Evolutionary conservation across 2,329 filamentous ascomycete species (phyloP), one percentile per base, ranked within the genome.

Genomic region (Pseudogymnoascus sp.): DNA sequence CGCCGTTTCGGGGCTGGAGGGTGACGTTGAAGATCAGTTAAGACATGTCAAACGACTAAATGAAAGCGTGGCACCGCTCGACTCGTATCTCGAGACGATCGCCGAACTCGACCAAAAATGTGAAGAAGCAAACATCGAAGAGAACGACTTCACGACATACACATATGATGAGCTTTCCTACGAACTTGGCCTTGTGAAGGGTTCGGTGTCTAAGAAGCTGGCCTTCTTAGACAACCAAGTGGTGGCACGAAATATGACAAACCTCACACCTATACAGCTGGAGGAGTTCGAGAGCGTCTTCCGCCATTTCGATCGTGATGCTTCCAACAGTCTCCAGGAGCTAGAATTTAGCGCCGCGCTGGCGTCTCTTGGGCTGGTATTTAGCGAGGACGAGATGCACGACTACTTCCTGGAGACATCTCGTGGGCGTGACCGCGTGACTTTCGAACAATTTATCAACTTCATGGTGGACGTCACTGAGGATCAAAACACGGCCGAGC

Each of bases 381-480:
- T 97, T 72, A 95, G 96, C 68, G 95, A 97, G 74, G 88, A 93
- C 25, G 95, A 99, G 79, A 99, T 97, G 95, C 93, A 97, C 74
- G 88, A 93, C 61, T 93, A 93, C 69, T 99, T 97, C 76, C 72
- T 89, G 60, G 89, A 93, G 61, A 96, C 93, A n/a, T 93, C 90
- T 66, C 86, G 84, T 38, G 91, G 86, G 37, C 84, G 80, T 67
- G 89, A 88, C 75, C 85, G 89, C 67, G 95, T 99, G 60, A 95
- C 90, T 4, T 99, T 99, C 73, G 95, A 99, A 78, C 93, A 97
- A 76, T 99, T 99, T 73, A 99, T 99, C 74, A 88, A 91, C 40
- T 99, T 99, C 81, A 99, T 99, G 95, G 95, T 99, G 58, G 91
- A 96, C 69, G 95, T 97, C 59, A 99, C 95, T 11, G 95, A 99